A percentile compares a stretch with the other conserved stretches of the same genome.
Evolutionary conservation across 129 eudicot species (phyloP).

Genomic region (Smallanthus sonchifolius): DNA sequence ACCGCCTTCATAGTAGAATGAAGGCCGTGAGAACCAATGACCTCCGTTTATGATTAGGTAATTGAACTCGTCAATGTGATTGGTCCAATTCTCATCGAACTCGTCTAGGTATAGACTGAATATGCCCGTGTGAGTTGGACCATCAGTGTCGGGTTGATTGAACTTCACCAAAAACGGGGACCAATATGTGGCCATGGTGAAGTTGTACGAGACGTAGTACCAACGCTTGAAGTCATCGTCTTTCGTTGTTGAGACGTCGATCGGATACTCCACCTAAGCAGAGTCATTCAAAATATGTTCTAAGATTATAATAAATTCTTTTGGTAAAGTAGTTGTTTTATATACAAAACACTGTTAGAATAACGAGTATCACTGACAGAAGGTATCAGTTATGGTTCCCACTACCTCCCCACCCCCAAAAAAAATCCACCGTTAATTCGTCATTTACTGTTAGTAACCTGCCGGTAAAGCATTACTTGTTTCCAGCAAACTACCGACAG

Average conservation of each 20-base stretch:
- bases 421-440: no score
- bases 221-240: conserved; percentile 48
- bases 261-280: conserved; percentile 49
- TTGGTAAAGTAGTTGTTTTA: no score
- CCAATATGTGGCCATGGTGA: conserved; percentile 49
- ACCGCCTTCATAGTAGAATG: conserved; percentile 37
- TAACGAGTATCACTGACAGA: no score
- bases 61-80: conserved; percentile 42
- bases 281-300: no score
- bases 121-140: conserved; percentile 38
- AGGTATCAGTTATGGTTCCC: no score
- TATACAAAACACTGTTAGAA: no score
- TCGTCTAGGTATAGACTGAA: conserved; percentile 50
- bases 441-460: no score
- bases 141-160: conserved; percentile 28
- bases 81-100: conserved; percentile 41
- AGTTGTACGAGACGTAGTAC: conserved; percentile 40
- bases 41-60: conserved; percentile 55
- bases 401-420: no score
- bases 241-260: conserved; percentile 41
- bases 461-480: no score
- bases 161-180: conserved; percentile 45
- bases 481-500: no score
- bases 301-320: no score
- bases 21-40: conserved; percentile 59